Evolutionary conservation across 306 rosid genomes (phyloP), one percentile per base, ranked within the genome.

Genomic region (Dalbergia cochinchinensis): DNA sequence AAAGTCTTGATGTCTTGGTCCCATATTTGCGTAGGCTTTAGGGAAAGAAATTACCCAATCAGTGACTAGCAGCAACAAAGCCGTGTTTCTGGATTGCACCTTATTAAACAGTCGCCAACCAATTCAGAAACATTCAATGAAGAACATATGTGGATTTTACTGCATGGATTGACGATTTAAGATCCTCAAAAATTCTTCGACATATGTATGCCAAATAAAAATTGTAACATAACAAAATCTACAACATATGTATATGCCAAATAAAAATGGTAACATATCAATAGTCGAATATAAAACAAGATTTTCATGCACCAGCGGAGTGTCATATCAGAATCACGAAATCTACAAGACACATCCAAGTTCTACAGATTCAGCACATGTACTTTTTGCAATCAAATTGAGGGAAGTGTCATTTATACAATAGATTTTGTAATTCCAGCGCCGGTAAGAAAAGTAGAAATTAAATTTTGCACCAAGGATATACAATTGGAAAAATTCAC

Each of bases 1-100:
- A 55, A 69, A 65, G 60, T 67, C 83, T 55, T 84, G 86, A 67
- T 61, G 78, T 74, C 47, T 86, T 80, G 61, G 67, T 83, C 63
- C 88, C 83, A 74, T 76, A 84, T 89, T 88, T 71, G 90, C 58
- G 69, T 90, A 93, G 6, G n/a, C n/a, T n/a, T n/a, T n/a, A n/a
- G 67, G 75, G 35, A 7, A 44, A 76, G 59, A 53, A 12, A 65
- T 14, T 44, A 12, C 51, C 18, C 42, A 76, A 67, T 80, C 74
- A 80, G 70, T 19, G 77, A 33, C 68, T n/a, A 18, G 71, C 15
- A 66, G 68, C 57, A 61, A 70, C 55, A 57, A 37, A n/a, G 19
- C 20, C 48, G 31, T 11, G 57, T 45, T 34, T 71, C 53, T 31
- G 68, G n/a, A 60, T 45, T 20, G 20, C 70, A 42, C 18, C n/a